phyloP scores from a whole-genome alignment of 345 rosid species.

The Carallia brachiata region DNA sequence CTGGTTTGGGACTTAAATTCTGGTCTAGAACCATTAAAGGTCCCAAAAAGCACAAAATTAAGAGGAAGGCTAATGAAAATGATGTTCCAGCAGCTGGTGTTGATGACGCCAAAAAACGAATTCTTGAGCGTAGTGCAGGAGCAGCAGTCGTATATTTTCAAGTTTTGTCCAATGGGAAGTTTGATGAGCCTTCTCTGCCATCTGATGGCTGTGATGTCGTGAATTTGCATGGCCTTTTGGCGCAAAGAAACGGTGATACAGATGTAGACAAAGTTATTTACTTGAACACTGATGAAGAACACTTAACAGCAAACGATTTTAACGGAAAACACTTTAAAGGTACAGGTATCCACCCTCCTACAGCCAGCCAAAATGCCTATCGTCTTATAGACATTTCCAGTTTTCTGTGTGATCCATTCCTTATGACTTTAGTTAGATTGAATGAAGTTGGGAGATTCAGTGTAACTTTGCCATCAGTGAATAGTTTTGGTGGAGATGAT shows the following conservation, averaged over 20 bases:
- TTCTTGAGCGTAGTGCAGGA: slow-evolving; percentile 74
- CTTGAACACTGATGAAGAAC: slow-evolving; percentile 22
- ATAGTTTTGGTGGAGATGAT: slow-evolving; percentile 25
- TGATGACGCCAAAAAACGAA: slow-evolving; percentile 60
- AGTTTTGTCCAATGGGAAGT: slow-evolving; percentile 39
- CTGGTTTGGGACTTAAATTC: slow-evolving; percentile 67
- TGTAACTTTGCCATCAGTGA: slow-evolving; percentile 30
- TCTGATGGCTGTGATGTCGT: slow-evolving; percentile 41
- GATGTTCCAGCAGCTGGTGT: slow-evolving; percentile 42
- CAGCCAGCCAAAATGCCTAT: slow-evolving; percentile 21
- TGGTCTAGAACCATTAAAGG: slow-evolving; percentile 64
- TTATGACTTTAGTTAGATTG: slow-evolving; percentile 53
- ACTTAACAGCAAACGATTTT: slow-evolving; percentile 24
- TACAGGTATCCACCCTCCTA: slow-evolving; percentile 14
- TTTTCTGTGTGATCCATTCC: slow-evolving; percentile 61
- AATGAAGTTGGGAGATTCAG: slow-evolving; percentile 33
- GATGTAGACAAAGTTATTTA: slow-evolving; percentile 11
- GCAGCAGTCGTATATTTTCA: slow-evolving; percentile 69
- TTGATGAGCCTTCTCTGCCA: slow-evolving; percentile 37
- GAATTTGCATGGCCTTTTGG: slow-evolving; percentile 40
- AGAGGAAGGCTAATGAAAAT: slow-evolving; percentile 57
- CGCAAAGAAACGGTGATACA: slow-evolving; percentile 36
- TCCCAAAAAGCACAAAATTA: slow-evolving; percentile 51
- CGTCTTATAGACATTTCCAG: slow-evolving; percentile 26
- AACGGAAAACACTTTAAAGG: slow-evolving; percentile 31